phyloP scores from a whole-genome alignment of 352 stramenopile species.

The Blastocystis sp. region DNA sequence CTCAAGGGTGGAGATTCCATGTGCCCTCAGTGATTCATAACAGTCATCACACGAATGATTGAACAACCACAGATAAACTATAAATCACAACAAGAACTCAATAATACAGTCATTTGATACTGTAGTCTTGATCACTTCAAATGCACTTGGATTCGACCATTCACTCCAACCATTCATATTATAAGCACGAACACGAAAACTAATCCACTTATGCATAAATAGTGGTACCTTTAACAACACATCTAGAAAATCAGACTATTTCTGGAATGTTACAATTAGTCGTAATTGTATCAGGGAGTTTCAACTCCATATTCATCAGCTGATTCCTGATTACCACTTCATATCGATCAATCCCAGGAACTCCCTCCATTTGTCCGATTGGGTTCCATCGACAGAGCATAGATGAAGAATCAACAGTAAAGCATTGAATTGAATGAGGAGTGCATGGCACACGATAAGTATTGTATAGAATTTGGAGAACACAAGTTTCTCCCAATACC shows the following conservation, averaged over 20 bases:
- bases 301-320: background rate
- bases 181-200: background rate
- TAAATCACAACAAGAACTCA: background rate
- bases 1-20: too few relatives aligned
- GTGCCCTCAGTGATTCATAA: background rate
- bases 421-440: background rate
- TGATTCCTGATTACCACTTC: background rate
- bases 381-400: background rate
- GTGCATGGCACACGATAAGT: background rate
- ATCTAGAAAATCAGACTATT: background rate
- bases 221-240: background rate
- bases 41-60: background rate
- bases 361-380: background rate
- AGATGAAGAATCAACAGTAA: background rate
- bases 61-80: slow-evolving; percentile 7
- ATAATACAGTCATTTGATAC: background rate
- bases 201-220: background rate
- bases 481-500: background rate
- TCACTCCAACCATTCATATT: slow-evolving; percentile 50
- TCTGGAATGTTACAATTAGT: background rate
- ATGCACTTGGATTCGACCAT: background rate
- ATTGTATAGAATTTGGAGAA: background rate
- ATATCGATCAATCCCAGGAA: slow-evolving; percentile 2
- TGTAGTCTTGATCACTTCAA: background rate
- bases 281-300: background rate